A percentile compares a stretch with the other conserved stretches of the same genome.
Conservation (phyloP, 2,329 filamentous ascomycete species). For the Chrysoporthe deuterocubensis region DNA sequence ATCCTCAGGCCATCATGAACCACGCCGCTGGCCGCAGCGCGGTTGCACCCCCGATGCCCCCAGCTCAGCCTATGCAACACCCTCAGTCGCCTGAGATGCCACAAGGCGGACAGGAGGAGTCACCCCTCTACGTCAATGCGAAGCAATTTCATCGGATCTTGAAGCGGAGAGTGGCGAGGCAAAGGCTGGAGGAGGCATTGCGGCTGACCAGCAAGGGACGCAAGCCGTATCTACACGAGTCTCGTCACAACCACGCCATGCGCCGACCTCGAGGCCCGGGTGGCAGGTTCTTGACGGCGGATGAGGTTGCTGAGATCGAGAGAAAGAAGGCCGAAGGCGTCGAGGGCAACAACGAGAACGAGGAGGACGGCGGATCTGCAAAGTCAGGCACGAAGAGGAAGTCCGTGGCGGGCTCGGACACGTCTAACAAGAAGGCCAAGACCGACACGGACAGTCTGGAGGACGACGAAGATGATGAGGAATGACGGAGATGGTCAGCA, state of each 20-base stretch:
- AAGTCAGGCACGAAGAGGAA: conserved; percentile 63
- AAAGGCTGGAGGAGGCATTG: conserved; percentile 90
- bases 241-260: conserved; percentile 98
- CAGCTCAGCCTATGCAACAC: conserved; percentile 68
- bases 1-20: conserved; percentile 76
- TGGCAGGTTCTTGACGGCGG: conserved; percentile 92
- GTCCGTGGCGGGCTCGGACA: conserved; percentile 53
- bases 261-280: conserved; percentile 89
- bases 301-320: conserved; percentile 92
- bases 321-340: conserved; percentile 55
- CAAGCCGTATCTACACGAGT: conserved; percentile 97
- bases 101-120: conserved; percentile 77
- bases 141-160: conserved; percentile 98
- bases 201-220: conserved; percentile 92
- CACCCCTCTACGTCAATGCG: conserved; percentile 95
- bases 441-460: conserved; percentile 46
- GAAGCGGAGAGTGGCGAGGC: conserved; percentile 89
- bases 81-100: conserved; percentile 81
- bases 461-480: conserved; percentile 39
- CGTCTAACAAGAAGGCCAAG: conserved; percentile 59
- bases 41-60: conserved; percentile 61
- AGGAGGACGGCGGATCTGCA: conserved; percentile 35
- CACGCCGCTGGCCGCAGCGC: conserved; percentile 59
- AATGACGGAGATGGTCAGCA: conserved; percentile 29
- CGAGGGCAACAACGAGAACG: conserved; percentile 43